phyloP scores from a whole-genome alignment of 225 moss, liverwort and hornwort species.

The Physcomitrellopsis africana region DNA sequence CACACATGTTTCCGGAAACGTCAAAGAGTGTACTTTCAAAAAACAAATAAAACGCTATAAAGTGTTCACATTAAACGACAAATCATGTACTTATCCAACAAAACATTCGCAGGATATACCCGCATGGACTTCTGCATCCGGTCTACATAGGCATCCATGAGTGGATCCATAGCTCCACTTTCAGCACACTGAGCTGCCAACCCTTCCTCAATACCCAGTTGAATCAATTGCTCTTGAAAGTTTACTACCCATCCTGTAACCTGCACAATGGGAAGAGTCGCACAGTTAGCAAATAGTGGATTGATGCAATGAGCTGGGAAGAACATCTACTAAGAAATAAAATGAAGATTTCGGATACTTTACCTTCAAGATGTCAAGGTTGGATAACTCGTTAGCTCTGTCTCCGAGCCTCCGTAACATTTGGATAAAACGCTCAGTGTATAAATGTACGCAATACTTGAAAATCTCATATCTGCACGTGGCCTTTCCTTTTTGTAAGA shows the following conservation, averaged over 20 bases:
- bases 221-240: constrained; percentile 89
- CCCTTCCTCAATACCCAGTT: constrained; percentile 92
- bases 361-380: constrained; percentile 96
- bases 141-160: constrained; percentile 98
- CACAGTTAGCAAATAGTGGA: constrained; percentile 18
- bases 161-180: constrained; percentile 99
- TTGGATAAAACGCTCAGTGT: constrained; percentile 97
- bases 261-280: constrained; percentile 45
- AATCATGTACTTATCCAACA: constrained; percentile 12
- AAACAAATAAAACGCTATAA: constrained; percentile 10
- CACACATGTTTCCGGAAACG: constrained; percentile 23
- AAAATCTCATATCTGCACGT: constrained; percentile 90
- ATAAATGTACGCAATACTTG: constrained; percentile 95
- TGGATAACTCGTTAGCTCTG: constrained; percentile 82
- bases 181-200: constrained; percentile 97
- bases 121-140: constrained; percentile 97
- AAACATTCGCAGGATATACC: constrained; percentile 43
- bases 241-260: constrained; percentile 99
- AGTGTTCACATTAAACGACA: neutral
- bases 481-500: constrained; percentile 27
- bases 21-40: neutral
- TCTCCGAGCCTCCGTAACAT: constrained; percentile 98
- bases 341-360: constrained; percentile 10
- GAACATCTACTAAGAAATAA: neutral
- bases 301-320: neutral